Base-by-base conservation (phyloP, 495 filamentous ascomycete genomes). In the Aspergillus avenaceus region DNA sequence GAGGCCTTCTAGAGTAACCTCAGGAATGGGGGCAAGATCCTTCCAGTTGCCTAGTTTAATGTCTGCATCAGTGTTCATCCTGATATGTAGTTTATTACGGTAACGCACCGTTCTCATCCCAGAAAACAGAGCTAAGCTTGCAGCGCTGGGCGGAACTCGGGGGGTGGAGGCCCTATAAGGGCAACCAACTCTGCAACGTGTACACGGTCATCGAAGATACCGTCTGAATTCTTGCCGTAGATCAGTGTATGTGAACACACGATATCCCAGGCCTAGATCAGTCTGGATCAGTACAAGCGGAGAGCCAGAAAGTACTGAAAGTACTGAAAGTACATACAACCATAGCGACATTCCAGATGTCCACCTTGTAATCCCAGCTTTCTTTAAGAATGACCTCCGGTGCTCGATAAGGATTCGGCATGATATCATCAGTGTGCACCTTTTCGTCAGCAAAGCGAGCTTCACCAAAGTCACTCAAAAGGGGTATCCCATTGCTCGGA, bases 301-400 rank as follows among this genome's bases (percentile, higher is more conserved):
- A 32, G 14, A 5, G 4, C 11, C 29, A 32, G 4, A 32, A 12
- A 3, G 11, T n/a, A n/a, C 4, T 5, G 11, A 32, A 12, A 3
- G 14, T n/a, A 12, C 2, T 18, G 5, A 16, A 45, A 29, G 6
- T 21, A 55, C 64, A 52, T 56, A 78, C 73, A 61, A 76, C 57
- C 45, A 72, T 65, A 4, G 64, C 75, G 22, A 69, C 45, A 21
- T 45, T 61, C 71, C 72, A 75, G 23, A 74, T 69, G 53, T 74
- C 69, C 14, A 73, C 59, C 31, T 58, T 67, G 29, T 50, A 59
- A 49, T 54, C 54, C 73, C 69, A 76, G 21, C 45, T 54, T 32
- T 60, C 63, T 19, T 57, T 54, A 27, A 72, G 41, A 31, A 72
- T 63, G 0, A 72, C 54, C 48, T 74, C 71, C 6, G 71, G 73